Evolutionary conservation across 148 eudicot species (phyloP).

Genomic region (Hydrangea macrophylla): DNA sequence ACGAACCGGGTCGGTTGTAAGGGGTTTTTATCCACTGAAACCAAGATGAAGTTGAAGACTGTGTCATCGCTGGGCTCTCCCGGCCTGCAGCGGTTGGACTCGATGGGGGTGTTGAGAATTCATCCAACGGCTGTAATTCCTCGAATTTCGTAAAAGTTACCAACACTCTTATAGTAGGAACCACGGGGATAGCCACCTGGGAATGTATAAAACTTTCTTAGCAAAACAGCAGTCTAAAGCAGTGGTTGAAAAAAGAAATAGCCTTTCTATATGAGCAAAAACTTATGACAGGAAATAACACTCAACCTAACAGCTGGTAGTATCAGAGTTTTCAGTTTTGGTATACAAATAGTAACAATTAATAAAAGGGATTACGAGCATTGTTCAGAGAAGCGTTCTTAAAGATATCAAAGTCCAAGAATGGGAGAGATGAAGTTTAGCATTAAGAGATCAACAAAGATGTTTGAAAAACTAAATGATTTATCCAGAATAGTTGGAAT

Average conservation of each 20-base stretch:
- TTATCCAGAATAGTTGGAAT: not conserved
- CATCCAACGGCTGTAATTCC: constrained; percentile 69
- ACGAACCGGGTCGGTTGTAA: constrained; percentile 35
- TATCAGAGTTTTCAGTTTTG: no score
- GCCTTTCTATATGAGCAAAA: not conserved
- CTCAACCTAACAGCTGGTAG: no score
- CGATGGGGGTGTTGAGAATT: constrained; percentile 90
- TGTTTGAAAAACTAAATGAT: not conserved
- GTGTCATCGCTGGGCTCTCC: constrained; percentile 31
- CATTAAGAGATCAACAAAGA: not conserved
- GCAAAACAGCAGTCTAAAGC: not conserved
- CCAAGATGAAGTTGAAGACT: constrained; percentile 53
- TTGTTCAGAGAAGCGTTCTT: not conserved
- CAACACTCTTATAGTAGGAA: constrained; percentile 78
- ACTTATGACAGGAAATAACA: no score
- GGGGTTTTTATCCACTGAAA: constrained; percentile 68
- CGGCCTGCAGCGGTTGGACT: constrained; percentile 52
- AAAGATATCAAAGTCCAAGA: not conserved
- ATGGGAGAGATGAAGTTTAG: not conserved
- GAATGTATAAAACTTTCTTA: not conserved
- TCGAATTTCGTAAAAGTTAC: constrained; percentile 90
- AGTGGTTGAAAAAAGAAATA: not conserved
- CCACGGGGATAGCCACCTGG: constrained; percentile 90
- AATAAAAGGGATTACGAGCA: no score
- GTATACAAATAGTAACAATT: no score